Conservation (phyloP, 2,329 filamentous ascomycete species). For the Atkinsonella hypoxylon region DNA sequence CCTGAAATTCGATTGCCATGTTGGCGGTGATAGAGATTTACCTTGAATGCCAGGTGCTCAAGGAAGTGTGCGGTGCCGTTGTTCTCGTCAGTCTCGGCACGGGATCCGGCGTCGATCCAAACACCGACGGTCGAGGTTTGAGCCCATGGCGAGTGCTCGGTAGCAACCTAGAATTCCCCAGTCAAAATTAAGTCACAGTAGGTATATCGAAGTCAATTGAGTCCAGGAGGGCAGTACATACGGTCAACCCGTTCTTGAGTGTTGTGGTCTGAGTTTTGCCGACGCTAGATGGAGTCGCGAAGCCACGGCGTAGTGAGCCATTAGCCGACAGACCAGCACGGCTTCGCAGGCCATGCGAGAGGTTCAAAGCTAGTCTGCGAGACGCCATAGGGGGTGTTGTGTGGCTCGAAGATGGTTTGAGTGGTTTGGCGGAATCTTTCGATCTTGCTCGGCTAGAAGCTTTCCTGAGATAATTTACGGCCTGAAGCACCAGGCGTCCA, state of each 20-base stretch:
- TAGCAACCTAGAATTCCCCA: slow-evolving; percentile 60
- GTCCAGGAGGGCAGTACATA: slow-evolving; percentile 32
- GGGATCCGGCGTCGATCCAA: slow-evolving; percentile 98
- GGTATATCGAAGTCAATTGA: slow-evolving; percentile 26
- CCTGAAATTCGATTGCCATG: not conserved
- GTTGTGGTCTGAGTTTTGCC: slow-evolving; percentile 93
- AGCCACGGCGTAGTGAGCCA: slow-evolving; percentile 68
- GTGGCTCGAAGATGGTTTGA: slow-evolving; percentile 37
- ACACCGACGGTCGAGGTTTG: slow-evolving; percentile 97
- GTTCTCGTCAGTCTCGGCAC: slow-evolving; percentile 95
- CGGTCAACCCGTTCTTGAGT: slow-evolving; percentile 93
- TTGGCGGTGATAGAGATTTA: slow-evolving; percentile 27
- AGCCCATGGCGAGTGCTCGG: slow-evolving; percentile 94
- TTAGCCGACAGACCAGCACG: slow-evolving; percentile 73
- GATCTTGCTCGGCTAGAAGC: slow-evolving; percentile 32
- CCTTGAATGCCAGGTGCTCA: slow-evolving; percentile 99
- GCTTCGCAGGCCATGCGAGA: slow-evolving; percentile 80
- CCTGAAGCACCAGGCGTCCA: slow-evolving; percentile 26
- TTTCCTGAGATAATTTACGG: slow-evolving; percentile 32
- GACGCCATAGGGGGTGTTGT: slow-evolving; percentile 68
- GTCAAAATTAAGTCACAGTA: slow-evolving; percentile 17
- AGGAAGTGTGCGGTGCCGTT: slow-evolving; percentile 99
- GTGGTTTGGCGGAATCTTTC: slow-evolving; percentile 44
- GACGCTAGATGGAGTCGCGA: slow-evolving; percentile 73
- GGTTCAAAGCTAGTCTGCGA: slow-evolving; percentile 90